Evolutionary conservation across 2,329 filamentous ascomycete species (phyloP), one percentile per base, ranked within the genome.

Genomic region (Cladophialophora chaetospira): DNA sequence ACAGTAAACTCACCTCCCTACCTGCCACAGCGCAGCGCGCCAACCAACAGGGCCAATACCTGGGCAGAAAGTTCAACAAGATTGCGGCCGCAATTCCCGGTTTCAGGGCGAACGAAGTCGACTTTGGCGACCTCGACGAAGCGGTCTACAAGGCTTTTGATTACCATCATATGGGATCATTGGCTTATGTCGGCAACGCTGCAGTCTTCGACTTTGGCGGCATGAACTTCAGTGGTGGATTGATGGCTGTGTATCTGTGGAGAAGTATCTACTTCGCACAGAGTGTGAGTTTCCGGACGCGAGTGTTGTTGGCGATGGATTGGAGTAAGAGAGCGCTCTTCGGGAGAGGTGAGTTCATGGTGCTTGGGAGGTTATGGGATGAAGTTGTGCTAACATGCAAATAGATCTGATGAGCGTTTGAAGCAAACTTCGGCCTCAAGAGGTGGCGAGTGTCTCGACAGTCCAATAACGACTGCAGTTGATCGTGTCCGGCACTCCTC

Each of bases 281-380:
- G 79, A 96, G 91, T 69, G 94, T 99, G 45, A 97, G 92, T 73
- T 82, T 97, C 58, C 80, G 94, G 65, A 99, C 94, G 23, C 84
- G 93, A 61, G 83, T 91, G 63, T 75, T 99, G 68, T 79, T 99
- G 73, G 91, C 91, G 15, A 97, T 99, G 94, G 94, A 99, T 72
- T 99, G 94, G 94, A 87, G 85, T n/a, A 99, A 97, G 83, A 82
- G 95, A 71, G 89, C 91, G 10, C 74, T 99, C 19, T 99, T 99
- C 77, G 94, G 94, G 65, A 83, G 94, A 86, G 94, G 93, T 97
- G 75, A 78, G 87, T 55, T 44, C 3, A 28, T 35, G 17, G 17
- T 19, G n/a, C 11, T 9, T n/a, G 19, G 2, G n/a, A 29, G 9
- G 2, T 19, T 19, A 5, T 11, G 46, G 23, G 9, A 23, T 11